Evolutionary conservation across 139 green algal species (phyloP).

Genomic region (Coccomyxa sp.): DNA sequence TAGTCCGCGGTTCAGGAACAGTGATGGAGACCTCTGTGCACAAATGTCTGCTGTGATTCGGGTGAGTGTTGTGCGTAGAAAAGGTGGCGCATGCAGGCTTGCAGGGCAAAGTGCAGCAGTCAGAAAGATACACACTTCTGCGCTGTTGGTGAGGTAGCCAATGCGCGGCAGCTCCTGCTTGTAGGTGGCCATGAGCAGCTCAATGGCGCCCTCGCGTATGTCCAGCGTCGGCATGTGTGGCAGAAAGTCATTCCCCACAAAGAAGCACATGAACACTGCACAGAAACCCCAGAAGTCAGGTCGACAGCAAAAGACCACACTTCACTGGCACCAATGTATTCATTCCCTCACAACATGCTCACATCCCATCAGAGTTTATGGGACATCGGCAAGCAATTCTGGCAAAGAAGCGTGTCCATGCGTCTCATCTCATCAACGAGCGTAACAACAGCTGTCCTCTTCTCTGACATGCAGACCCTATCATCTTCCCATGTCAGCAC

Average conservation of each 20-base stretch:
- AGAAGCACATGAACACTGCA: constrained; percentile 99
- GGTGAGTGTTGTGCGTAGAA: no score
- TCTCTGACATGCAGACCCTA: no score
- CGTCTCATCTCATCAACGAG: no score
- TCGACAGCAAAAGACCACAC: neutral
- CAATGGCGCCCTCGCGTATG: constrained; percentile 93
- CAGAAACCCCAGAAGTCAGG: neutral
- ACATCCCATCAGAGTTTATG: no score
- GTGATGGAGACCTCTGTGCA: neutral
- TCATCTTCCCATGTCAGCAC: no score
- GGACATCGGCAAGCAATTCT: no score
- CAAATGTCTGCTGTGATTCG: no score
- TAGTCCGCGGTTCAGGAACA: neutral
- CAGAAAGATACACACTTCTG: neutral
- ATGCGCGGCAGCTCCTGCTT: constrained; percentile 70
- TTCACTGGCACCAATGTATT: neutral
- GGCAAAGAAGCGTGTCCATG: no score
- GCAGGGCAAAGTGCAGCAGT: no score
- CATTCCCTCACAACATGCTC: neutral
- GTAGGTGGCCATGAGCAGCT: constrained; percentile 94
- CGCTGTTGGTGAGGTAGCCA: constrained; percentile 80
- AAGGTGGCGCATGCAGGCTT: no score
- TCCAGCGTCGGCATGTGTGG: constrained; percentile 99
- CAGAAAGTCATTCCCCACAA: constrained; percentile 98
- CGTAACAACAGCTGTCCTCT: no score